phyloP scores from a whole-genome alignment of 106 monocot species.

The Triglochin maritima region DNA sequence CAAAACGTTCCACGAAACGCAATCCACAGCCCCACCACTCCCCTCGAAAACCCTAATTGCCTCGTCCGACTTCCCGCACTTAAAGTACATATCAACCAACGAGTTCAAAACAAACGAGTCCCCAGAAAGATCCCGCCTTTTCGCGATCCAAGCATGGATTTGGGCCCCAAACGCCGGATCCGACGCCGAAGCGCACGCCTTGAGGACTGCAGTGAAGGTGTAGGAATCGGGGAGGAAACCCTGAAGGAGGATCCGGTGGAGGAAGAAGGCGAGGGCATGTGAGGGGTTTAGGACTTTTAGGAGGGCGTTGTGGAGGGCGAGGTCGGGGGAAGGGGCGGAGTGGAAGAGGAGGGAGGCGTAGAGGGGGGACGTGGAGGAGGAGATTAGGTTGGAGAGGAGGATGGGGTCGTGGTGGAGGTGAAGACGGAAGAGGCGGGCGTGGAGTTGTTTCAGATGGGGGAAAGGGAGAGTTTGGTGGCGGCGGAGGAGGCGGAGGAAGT shows the following conservation, averaged over 20 bases:
- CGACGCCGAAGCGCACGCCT: slow-evolving; percentile 20
- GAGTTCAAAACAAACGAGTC: slow-evolving; percentile 35
- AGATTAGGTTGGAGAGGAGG: slow-evolving; percentile 28
- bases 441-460: slow-evolving; percentile 32
- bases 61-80: slow-evolving; percentile 8
- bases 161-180: slow-evolving; percentile 9
- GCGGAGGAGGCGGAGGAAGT: slow-evolving; percentile 17
- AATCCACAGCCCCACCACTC: slow-evolving; percentile 14
- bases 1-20: slow-evolving; percentile 44
- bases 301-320: slow-evolving; percentile 28
- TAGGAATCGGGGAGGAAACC: slow-evolving; percentile 31
- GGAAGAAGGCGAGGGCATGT: slow-evolving; percentile 16
- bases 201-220: slow-evolving; percentile 43
- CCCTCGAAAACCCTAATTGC: slow-evolving; percentile 21
- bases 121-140: slow-evolving; percentile 10
- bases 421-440: slow-evolving; percentile 27
- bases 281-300: slow-evolving; percentile 14
- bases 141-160: slow-evolving; percentile 33
- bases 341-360: slow-evolving; percentile 30
- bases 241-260: slow-evolving; percentile 2
- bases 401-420: slow-evolving; percentile 28
- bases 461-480: slow-evolving; percentile 8
- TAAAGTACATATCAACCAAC: slow-evolving; percentile 35
- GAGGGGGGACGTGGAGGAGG: slow-evolving; percentile 12
- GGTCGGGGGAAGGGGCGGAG: slow-evolving; percentile 25